Percentiles rank a stretch among this genome's conserved stretches.
These are phyloP conservation scores for Neobulgaria alba DNA, from an alignment of 2,329 filamentous ascomycete genomes.

Conservation along the genomic window DNA sequence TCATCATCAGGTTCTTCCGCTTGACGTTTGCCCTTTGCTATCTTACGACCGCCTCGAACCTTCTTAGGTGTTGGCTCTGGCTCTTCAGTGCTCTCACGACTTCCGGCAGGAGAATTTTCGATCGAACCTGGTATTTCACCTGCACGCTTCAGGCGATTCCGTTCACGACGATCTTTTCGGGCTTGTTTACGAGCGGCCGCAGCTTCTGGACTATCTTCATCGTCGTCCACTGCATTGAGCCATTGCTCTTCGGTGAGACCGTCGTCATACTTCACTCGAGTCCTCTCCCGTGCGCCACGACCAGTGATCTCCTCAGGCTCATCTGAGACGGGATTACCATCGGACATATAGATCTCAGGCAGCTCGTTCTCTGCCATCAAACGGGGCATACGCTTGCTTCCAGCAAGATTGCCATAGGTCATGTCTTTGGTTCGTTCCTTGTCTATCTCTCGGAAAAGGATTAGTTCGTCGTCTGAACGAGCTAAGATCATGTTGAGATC, in stretches of 20 bases:
- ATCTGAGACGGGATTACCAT: conserved; percentile 73
- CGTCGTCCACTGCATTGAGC: conserved; percentile 95
- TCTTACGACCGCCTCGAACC: conserved; percentile 66
- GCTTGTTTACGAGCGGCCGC: conserved; percentile 86
- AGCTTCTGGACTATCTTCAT: conserved; percentile 88
- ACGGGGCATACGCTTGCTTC: conserved; percentile 60
- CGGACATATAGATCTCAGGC: conserved; percentile 86
- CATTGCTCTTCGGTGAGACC: conserved; percentile 98
- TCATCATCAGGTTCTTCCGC: conserved; percentile 52
- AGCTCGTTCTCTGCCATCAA: conserved; percentile 82
- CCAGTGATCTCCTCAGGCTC: conserved; percentile 72
- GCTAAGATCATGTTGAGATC: conserved; percentile 93
- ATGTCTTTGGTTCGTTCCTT: conserved; percentile 58
- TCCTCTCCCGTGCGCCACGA: conserved; percentile 90
- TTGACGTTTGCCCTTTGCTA: conserved; percentile 71
- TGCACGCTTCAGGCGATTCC: conserved; percentile 61
- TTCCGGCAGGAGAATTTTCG: conserved; percentile 67
- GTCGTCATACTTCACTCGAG: conserved; percentile 90
- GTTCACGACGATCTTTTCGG: conserved; percentile 68
- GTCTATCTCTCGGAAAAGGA: conserved; percentile 75
- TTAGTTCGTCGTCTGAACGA: conserved; percentile 72
- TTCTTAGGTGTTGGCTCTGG: conserved; percentile 67
- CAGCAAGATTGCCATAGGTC: conserved; percentile 59
- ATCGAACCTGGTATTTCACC: conserved; percentile 28
- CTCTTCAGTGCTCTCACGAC: conserved; percentile 76